Conservation (phyloP, 2,329 filamentous ascomycete genomes). For the Atkinsonella texensis region DNA sequence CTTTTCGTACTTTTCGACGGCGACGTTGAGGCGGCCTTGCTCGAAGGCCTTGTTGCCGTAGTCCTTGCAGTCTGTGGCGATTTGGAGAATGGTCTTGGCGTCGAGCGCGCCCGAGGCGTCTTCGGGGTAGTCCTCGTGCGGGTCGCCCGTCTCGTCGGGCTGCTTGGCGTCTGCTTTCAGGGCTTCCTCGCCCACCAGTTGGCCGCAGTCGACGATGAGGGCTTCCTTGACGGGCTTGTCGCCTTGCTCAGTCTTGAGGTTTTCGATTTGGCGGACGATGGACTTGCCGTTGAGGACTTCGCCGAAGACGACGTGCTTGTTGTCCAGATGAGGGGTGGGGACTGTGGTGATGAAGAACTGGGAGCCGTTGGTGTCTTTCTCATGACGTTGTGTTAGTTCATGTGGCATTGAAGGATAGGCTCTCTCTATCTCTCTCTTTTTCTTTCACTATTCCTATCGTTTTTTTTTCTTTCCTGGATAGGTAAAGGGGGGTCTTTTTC, state of each 20-base stretch:
- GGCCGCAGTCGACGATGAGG: slow-evolving; percentile 71
- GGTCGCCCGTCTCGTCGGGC: slow-evolving; percentile 73
- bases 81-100: slow-evolving; percentile 58
- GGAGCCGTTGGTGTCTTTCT: slow-evolving; percentile 75
- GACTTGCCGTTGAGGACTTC: slow-evolving; percentile 90
- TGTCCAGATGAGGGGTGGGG: slow-evolving; percentile 84
- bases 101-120: slow-evolving; percentile 56
- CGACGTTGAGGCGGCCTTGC: slow-evolving; percentile 53
- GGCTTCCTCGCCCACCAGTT: slow-evolving; percentile 63
- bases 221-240: slow-evolving; percentile 72
- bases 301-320: slow-evolving; percentile 96
- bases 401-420: background rate
- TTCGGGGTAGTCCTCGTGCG: slow-evolving; percentile 92
- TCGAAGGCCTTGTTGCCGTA: slow-evolving; percentile 93
- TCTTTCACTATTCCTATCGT: no score
- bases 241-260: slow-evolving; percentile 56
- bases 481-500: no score
- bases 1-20: slow-evolving; percentile 89
- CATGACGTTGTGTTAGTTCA: slow-evolving; percentile 3
- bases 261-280: slow-evolving; percentile 80
- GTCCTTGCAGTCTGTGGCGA: slow-evolving; percentile 76
- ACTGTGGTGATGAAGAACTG: slow-evolving; percentile 98
- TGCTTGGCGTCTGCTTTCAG: slow-evolving; percentile 53
- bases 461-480: no score
- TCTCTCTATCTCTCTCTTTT: no score